Evolutionary conservation across 306 rosid genomes (phyloP).

Genomic region (Citrullus colocynthis): DNA sequence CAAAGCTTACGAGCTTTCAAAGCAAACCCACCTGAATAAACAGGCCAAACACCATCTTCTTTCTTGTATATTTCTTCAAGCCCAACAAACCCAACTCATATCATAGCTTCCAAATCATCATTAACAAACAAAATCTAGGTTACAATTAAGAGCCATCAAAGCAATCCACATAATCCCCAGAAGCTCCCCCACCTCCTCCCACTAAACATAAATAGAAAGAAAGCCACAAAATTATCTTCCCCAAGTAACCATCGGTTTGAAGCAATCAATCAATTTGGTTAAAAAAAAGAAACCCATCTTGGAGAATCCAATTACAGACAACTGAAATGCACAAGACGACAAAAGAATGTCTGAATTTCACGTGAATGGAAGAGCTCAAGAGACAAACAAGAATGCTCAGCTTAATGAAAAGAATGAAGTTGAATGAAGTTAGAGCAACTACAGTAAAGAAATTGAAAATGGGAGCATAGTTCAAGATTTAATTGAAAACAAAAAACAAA

Average conservation of each 20-base stretch:
- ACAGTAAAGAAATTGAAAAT: background rate
- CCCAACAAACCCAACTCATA: constrained; percentile 2
- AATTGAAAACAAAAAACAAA: background rate
- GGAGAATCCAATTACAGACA: constrained; percentile 4
- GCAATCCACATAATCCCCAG: background rate
- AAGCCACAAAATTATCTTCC: background rate
- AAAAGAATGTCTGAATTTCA: constrained; percentile 13
- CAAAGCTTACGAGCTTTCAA: constrained; percentile 2
- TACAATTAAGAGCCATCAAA: background rate
- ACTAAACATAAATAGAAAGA: background rate
- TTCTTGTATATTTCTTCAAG: background rate
- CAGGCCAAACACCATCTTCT: background rate
- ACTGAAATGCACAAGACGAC: constrained; percentile 1
- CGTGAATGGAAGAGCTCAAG: constrained; percentile 7
- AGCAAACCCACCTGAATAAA: constrained; percentile 25
- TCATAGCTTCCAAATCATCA: background rate
- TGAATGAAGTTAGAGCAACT: background rate
- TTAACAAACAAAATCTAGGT: constrained; percentile 3
- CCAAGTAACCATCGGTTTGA: background rate
- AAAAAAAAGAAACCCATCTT: constrained; percentile 2
- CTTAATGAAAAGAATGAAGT: constrained; percentile 1
- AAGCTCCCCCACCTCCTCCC: background rate
- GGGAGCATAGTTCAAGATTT: background rate
- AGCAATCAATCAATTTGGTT: background rate
- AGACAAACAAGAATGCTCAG: constrained; percentile 6